Evolutionary conservation across 257 asterid species (phyloP), one percentile per base, ranked within the genome.

Genomic region (Ilex aquifolium): DNA sequence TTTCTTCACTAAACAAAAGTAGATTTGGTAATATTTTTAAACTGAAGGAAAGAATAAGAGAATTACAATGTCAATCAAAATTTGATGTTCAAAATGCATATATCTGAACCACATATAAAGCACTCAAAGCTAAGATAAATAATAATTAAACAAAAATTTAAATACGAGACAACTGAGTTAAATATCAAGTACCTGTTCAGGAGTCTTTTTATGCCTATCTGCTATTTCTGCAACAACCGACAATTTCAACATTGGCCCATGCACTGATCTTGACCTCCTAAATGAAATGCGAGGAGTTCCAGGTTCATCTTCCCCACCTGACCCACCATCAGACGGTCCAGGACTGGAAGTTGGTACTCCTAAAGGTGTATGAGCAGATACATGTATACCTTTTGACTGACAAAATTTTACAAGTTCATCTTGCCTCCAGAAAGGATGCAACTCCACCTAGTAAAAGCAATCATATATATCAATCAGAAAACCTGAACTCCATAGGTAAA

Each of bases 211-310:
- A n/a, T 50, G 16, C 5, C 56, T 50, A 50, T 50, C 56, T 11
- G 56, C 56, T 50, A 50, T 50, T 50, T 50, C 56, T 50, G 56
- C 56, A 50, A 50, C 56, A 5, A 14, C 21, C 16, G 56, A 50
- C 16, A 50, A 50, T 50, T 50, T 50, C 2, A 50, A 50, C 56
- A 50, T 50, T 4, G 56, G 56, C 16, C 56, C 56, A 50, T 50
- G 56, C 13, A 50, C 56, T 50, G 56, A 50, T 50, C 56, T 50
- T n/a, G 56, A 50, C 56, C 56, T 50, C 56, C 56, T 50, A 50
- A 50, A 50, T n/a, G 16, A 10, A 50, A 50, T 50, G 16, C 56
- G 56, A 14, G 56, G 56, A 50, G 56, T 50, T 0, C 56, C 56
- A 50, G 56, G 56, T 50, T 50, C 56, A 13, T 50, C 56, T 50